A percentile compares a stretch with the other conserved stretches of the same genome.
Conservation (phyloP, 2,329 filamentous ascomycete genomes). For the Leptographium flavum region DNA sequence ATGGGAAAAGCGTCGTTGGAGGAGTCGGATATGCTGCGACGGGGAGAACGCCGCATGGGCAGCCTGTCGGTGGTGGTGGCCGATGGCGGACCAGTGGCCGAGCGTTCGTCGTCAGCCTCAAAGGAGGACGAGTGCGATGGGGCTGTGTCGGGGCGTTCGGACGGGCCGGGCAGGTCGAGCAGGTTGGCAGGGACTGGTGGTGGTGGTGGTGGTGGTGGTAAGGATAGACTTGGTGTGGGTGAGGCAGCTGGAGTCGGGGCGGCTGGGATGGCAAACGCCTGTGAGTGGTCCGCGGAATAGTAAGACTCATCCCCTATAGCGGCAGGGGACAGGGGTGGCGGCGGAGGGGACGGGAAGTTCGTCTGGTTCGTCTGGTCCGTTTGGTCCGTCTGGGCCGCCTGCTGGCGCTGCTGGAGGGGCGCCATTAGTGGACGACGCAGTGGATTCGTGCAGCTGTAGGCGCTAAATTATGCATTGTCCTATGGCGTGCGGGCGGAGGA, state of each 20-base stretch:
- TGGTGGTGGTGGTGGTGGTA: background rate
- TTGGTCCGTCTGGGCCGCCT: too few relatives aligned
- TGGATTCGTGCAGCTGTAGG: background rate
- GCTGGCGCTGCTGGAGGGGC: background rate
- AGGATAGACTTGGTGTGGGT: background rate
- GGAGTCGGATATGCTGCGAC: background rate
- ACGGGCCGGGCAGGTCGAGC: background rate
- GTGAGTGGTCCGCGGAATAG: background rate
- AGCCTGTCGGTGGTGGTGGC: too few relatives aligned
- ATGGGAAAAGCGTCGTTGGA: background rate
- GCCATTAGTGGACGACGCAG: slow-evolving; percentile 2
- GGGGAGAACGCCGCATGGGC: background rate
- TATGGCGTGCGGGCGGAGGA: background rate
- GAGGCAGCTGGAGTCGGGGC: background rate
- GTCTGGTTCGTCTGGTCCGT: too few relatives aligned
- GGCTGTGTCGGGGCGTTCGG: background rate
- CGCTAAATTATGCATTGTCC: background rate
- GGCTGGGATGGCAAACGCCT: background rate
- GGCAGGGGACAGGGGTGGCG: background rate
- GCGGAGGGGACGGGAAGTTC: background rate
- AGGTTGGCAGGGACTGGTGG: background rate
- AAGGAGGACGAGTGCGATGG: slow-evolving; percentile 48
- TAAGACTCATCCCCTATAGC: background rate
- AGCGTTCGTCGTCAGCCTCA: slow-evolving; percentile 57
- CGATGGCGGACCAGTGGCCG: slow-evolving; percentile 17